Percentiles rank a stretch among this genome's conserved stretches.
Evolutionary conservation across 306 rosid genomes (phyloP).

Genomic region (Neltuma alba): DNA sequence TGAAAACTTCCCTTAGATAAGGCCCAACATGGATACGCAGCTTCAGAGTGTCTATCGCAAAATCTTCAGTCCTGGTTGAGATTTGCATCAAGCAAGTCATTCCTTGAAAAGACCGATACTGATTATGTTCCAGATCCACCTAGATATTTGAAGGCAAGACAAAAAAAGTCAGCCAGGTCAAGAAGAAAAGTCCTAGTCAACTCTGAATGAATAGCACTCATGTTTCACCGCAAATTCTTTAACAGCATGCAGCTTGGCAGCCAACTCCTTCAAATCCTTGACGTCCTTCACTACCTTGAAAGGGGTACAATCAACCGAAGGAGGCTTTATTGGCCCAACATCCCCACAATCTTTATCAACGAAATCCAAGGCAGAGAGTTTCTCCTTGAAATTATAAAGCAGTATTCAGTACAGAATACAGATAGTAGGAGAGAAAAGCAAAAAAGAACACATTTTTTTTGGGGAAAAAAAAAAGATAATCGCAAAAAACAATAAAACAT

Average conservation of each 20-base stretch:
- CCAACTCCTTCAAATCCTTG: slow-evolving; percentile 79
- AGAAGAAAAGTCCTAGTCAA: slow-evolving; percentile 16
- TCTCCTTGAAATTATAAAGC: slow-evolving; percentile 54
- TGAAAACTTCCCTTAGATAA: slow-evolving; percentile 83
- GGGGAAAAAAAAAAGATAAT: neutral
- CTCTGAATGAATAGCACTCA: neutral
- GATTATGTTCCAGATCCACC: slow-evolving; percentile 99
- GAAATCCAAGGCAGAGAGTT: slow-evolving; percentile 66
- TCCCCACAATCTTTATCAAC: slow-evolving; percentile 57
- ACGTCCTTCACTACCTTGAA: slow-evolving; percentile 80
- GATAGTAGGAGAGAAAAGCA: neutral
- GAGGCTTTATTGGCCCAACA: slow-evolving; percentile 59
- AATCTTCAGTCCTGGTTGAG: no score
- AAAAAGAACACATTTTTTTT: neutral
- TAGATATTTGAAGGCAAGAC: slow-evolving; percentile 36
- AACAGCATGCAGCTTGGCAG: slow-evolving; percentile 69
- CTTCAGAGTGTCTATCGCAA: slow-evolving; percentile 85
- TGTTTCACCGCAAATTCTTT: slow-evolving; percentile 82
- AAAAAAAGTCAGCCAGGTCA: slow-evolving; percentile 17
- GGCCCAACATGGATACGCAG: slow-evolving; percentile 91
- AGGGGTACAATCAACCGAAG: slow-evolving; percentile 62
- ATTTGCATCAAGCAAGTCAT: no score
- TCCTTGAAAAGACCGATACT: no score
- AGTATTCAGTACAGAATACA: slow-evolving; percentile 30
- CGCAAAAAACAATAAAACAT: neutral